Percentiles rank a stretch among this genome's conserved stretches.
These are phyloP conservation scores for Wickerhamomyces sp. DNA, from an alignment of 1,139 yeast genomes.

Conservation along the genomic window DNA sequence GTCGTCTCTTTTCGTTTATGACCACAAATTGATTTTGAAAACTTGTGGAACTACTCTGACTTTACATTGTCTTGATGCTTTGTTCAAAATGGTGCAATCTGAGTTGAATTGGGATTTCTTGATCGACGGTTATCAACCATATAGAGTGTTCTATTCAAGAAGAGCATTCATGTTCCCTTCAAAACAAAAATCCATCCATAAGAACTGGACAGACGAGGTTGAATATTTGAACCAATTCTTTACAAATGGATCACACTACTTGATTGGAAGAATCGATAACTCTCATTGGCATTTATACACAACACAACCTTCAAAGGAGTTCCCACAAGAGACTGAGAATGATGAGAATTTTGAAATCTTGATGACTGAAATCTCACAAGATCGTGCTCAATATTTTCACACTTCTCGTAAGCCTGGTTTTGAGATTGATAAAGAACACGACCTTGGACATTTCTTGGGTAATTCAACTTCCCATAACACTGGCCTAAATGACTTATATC, in stretches of 20 bases:
- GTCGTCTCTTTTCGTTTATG: slow-evolving; percentile 84
- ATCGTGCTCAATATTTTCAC: slow-evolving; percentile 56
- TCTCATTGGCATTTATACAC: slow-evolving; percentile 85
- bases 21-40: slow-evolving; percentile 80
- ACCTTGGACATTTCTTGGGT: slow-evolving; percentile 79
- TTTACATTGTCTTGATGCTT: slow-evolving; percentile 64
- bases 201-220: slow-evolving; percentile 82
- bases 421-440: slow-evolving; percentile 46
- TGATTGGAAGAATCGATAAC: slow-evolving; percentile 79
- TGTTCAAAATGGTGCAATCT: slow-evolving; percentile 49
- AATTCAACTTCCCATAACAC: slow-evolving; percentile 58
- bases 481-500: slow-evolving; percentile 56
- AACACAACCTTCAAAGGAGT: slow-evolving; percentile 38
- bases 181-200: slow-evolving; percentile 76
- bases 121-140: slow-evolving; percentile 33
- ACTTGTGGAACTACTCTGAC: slow-evolving; percentile 98
- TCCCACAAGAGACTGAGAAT: slow-evolving; percentile 12
- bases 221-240: slow-evolving; percentile 62
- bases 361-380: slow-evolving; percentile 79
- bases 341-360: slow-evolving; percentile 87
- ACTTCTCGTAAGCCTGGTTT: slow-evolving; percentile 49
- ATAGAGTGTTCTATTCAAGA: slow-evolving; percentile 82
- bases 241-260: slow-evolving; percentile 59
- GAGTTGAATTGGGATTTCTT: slow-evolving; percentile 33
- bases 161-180: slow-evolving; percentile 92